Conservation (phyloP, 2,329 filamentous ascomycete species). For the Aspergillus ustus region DNA sequence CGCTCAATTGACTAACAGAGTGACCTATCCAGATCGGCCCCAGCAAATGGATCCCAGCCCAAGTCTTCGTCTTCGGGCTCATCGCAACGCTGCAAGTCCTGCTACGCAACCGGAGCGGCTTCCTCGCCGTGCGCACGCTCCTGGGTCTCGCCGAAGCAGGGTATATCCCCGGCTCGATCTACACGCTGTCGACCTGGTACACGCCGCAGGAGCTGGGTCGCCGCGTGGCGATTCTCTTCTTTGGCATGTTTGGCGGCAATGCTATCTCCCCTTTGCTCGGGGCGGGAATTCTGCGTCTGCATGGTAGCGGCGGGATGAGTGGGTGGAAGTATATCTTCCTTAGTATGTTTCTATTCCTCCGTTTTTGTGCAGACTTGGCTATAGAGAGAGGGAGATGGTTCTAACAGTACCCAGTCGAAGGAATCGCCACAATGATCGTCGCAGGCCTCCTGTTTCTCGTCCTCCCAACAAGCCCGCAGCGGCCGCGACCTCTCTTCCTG, state of each 20-base stretch:
- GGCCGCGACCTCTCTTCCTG: neutral
- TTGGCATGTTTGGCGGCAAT: conserved; percentile 59
- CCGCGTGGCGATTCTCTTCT: conserved; percentile 57
- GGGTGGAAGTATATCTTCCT: conserved; percentile 60
- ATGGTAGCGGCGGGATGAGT: conserved; percentile 45
- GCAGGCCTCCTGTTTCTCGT: conserved; percentile 47
- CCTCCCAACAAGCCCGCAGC: conserved; percentile 25
- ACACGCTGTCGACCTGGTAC: conserved; percentile 59
- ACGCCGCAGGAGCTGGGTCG: conserved; percentile 51
- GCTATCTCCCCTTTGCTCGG: conserved; percentile 56
- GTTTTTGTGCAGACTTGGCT: neutral
- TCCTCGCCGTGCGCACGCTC: conserved; percentile 50
- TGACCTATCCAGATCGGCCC: conserved; percentile 43
- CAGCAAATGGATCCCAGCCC: conserved; percentile 55
- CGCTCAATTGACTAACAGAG: neutral
- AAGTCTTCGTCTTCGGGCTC: conserved; percentile 55
- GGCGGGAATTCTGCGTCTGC: conserved; percentile 53
- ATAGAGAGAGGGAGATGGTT: neutral
- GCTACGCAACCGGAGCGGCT: conserved; percentile 49
- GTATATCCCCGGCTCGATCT: conserved; percentile 58
- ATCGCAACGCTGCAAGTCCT: conserved; percentile 53
- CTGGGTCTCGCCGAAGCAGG: conserved; percentile 57
- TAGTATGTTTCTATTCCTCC: conserved; percentile 35
- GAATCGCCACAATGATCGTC: conserved; percentile 49
- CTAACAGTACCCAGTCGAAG: conserved; percentile 45